Percentiles rank a stretch among this genome's conserved stretches.
Conservation (phyloP, 192 early-diverging fungal species). For the Backusella tuberculispora region DNA sequence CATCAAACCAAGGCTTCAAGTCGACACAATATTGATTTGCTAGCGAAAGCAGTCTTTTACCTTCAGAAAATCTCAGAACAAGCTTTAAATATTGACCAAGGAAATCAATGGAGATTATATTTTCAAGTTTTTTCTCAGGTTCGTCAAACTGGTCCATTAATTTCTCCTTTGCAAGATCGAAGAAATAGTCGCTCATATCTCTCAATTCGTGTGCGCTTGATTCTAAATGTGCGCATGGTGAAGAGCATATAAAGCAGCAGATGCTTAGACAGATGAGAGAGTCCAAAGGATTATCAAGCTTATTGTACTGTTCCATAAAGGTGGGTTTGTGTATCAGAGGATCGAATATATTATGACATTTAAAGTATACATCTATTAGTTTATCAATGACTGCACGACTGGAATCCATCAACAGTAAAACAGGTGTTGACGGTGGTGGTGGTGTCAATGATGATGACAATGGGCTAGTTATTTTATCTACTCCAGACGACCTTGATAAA, state of each 20-base stretch:
- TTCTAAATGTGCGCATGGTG: neutral
- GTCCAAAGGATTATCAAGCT: neutral
- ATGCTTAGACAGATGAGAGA: neutral
- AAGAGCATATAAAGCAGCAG: slow-evolving; percentile 3
- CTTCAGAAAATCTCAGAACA: neutral
- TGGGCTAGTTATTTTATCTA: neutral
- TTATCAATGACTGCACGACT: neutral
- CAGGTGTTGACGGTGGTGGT: neutral
- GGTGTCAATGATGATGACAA: neutral
- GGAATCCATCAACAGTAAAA: neutral
- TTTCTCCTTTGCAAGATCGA: slow-evolving; percentile 12
- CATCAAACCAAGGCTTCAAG: neutral
- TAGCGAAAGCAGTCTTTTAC: neutral
- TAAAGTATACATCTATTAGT: neutral
- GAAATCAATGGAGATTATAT: neutral
- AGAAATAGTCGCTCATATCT: slow-evolving; percentile 9
- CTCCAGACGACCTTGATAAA: neutral
- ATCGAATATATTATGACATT: neutral
- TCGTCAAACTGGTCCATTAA: slow-evolving; percentile 3
- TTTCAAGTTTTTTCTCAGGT: neutral
- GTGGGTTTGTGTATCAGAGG: slow-evolving; percentile 4
- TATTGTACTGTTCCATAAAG: slow-evolving; percentile 5
- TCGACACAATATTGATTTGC: neutral
- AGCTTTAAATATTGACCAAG: slow-evolving; percentile 1
- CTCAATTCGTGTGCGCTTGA: slow-evolving; percentile 4